Evolutionary conservation across 148 eudicot species (phyloP), one percentile per base, ranked within the genome.

Genomic region (Rhododendron molle): DNA sequence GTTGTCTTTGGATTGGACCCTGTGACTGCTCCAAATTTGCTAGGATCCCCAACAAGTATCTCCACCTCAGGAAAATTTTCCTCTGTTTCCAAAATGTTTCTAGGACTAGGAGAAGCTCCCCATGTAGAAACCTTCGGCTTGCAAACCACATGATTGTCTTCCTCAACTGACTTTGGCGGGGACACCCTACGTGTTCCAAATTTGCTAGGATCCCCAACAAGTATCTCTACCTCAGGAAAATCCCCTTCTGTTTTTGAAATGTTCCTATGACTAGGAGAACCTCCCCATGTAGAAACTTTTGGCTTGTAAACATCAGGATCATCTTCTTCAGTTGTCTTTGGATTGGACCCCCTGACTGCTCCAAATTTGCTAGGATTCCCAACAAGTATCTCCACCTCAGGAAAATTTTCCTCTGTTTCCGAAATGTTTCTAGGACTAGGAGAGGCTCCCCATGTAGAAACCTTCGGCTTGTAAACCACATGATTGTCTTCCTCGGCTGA

Each of bases 241-340:
- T 96, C 93, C 26, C 91, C 92, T 74, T 88, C 95, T 86, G 94
- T 86, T 92, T 94, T 92, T 36, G 99, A 96, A 86, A 94, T 94
- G 89, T 96, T 88, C 79, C 85, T 90, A 32, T 97, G 98, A 87
- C 96, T 91, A 40, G 99, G 98, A 87, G 95, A 96, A 89, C 94
- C 85, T 74, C 99, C 99, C 99, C 98, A 95, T 7, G 99, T 96
- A 58, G 99, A 94, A 90, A 95, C 96, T 90, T 91, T 94, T 56
- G 99, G 99, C 93, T 94, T 95, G 86, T 96, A 95, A 20, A 93
- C 85, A 82, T 92, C 97, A 14, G 62, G 40, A 43, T 85, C 87
- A 58, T 93, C 94, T 88, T 93, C 94, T 50, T 87, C 54, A 15
- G 76, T 5, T 54, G 91, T 81, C 52, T 83, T 81, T 34, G 90